A percentile compares a stretch with the other conserved stretches of the same genome.
These are phyloP conservation scores for Fusarium sp. DNA, from an alignment of 2,329 filamentous ascomycete genomes.

Conservation along the genomic window DNA sequence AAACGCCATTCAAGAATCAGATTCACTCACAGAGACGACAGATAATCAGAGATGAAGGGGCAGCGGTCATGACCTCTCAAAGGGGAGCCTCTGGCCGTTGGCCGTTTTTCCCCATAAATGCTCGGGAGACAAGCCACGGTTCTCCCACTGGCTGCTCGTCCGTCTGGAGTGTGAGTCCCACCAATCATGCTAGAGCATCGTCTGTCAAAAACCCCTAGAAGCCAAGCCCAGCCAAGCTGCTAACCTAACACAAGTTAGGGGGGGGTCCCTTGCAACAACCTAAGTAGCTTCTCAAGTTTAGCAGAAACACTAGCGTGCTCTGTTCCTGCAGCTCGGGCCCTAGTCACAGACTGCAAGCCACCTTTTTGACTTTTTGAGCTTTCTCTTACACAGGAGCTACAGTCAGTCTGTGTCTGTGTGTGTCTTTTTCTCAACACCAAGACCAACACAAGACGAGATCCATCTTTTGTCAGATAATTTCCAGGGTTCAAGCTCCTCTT, in stretches of 20 bases:
- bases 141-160: constrained; percentile 16
- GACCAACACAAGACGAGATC: constrained; percentile 3
- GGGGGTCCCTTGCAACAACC: constrained; percentile 8
- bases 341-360: constrained; percentile 24
- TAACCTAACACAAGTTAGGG: not conserved
- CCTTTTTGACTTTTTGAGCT: constrained; percentile 2
- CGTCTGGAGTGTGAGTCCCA: constrained; percentile 15
- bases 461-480: not conserved
- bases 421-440: constrained; percentile 8
- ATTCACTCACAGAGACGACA: constrained; percentile 5
- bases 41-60: constrained; percentile 30
- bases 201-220: constrained; percentile 5
- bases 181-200: constrained; percentile 12
- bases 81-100: constrained; percentile 18
- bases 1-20: not conserved
- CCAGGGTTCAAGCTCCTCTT: constrained; percentile 13
- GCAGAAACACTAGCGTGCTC: constrained; percentile 47
- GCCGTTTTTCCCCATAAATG: constrained; percentile 23
- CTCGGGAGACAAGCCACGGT: constrained; percentile 21
- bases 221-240: not conserved
- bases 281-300: constrained; percentile 25
- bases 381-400: not conserved
- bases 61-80: constrained; percentile 21
- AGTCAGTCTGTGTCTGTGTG: not conserved
- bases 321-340: constrained; percentile 43